Base-by-base conservation (phyloP, 768 basidiomycete species). In the Lactarius deliciosus region DNA sequence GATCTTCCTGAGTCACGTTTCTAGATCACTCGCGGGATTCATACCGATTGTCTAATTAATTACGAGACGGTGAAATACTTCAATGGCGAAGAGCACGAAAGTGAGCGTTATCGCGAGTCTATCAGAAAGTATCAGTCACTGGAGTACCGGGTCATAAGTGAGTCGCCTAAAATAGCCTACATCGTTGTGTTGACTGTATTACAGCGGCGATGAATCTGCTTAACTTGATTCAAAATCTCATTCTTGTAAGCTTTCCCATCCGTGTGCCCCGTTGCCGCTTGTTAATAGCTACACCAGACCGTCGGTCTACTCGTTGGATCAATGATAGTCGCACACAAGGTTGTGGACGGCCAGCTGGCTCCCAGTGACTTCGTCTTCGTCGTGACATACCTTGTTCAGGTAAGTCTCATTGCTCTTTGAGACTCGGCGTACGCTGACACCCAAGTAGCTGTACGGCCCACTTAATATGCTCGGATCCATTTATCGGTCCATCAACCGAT, bases 61-160 rank as follows among this genome's bases (percentile, higher is more conserved):
- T 91, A 91, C 67, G 90, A 91, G 75, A 93, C 92, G 5, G 89
- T 94, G 71, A 95, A 92, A 75, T 92, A 92, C 74, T 95, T 94
- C 74, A 86, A 86, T n/a, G 90, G 92, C 18, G 94, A 96, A 75
- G 81, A 84, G 28, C 86, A 93, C 71, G 94, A 96, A 73, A 83
- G 82, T 20, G 80, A 81, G 53, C 82, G 94, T 36, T 94, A 93
- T 72, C 75, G 79, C 13, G 82, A 87, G 16, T 91, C 93, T 3
- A 82, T 96, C 68, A 75, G 80, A 18, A 81, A 88, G 61, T 94
- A 93, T 71, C 94, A 96, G 71, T 76, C 76, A 10, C 76, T 90
- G 57, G 91, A 94, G 72, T 87, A 85, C 74, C 85, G 81, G 73
- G 91, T 93, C 63, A 86, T 89, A 63, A 76, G 91, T 90, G 73